A percentile compares a stretch with the other conserved stretches of the same genome.
These are phyloP conservation scores for Xylariomycetidae sp. DNA, from an alignment of 2,329 filamentous ascomycete genomes.

Conservation along the genomic window DNA sequence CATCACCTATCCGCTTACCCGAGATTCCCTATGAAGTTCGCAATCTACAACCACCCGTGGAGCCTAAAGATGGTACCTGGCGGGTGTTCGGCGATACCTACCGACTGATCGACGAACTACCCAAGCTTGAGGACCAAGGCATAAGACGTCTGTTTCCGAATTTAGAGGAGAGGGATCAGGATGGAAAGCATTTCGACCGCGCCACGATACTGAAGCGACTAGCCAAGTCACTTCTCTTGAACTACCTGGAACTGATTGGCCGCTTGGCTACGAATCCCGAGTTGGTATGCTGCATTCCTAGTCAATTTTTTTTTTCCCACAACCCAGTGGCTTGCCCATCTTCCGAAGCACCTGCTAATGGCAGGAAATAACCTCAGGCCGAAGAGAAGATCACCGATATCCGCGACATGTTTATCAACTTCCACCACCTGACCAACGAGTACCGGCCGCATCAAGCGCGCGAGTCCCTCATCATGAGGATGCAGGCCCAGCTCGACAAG, in stretches of 20 bases:
- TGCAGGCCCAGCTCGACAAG: constrained; percentile 61
- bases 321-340: background rate
- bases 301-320: background rate
- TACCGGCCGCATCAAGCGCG: constrained; percentile 70
- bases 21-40: constrained; percentile 66
- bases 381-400: constrained; percentile 73
- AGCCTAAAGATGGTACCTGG: constrained; percentile 64
- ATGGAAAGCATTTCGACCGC: constrained; percentile 56
- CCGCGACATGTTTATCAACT: constrained; percentile 79
- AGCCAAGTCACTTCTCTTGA: constrained; percentile 78
- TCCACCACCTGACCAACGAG: constrained; percentile 89
- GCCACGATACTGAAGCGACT: constrained; percentile 69
- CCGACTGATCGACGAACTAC: constrained; percentile 11
- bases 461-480: constrained; percentile 60
- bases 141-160: constrained; percentile 53
- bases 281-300: constrained; percentile 30
- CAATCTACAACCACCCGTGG: constrained; percentile 75
- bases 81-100: constrained; percentile 22
- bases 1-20: constrained; percentile 30
- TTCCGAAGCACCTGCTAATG: constrained; percentile 3
- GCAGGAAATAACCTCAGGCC: constrained; percentile 38
- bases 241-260: constrained; percentile 81
- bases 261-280: constrained; percentile 63
- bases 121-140: constrained; percentile 69
- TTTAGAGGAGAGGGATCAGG: constrained; percentile 38